Evolutionary conservation across 257 asterid species (phyloP), one percentile per base, ranked within the genome.

Genomic region (Anisodus tanguticus): DNA sequence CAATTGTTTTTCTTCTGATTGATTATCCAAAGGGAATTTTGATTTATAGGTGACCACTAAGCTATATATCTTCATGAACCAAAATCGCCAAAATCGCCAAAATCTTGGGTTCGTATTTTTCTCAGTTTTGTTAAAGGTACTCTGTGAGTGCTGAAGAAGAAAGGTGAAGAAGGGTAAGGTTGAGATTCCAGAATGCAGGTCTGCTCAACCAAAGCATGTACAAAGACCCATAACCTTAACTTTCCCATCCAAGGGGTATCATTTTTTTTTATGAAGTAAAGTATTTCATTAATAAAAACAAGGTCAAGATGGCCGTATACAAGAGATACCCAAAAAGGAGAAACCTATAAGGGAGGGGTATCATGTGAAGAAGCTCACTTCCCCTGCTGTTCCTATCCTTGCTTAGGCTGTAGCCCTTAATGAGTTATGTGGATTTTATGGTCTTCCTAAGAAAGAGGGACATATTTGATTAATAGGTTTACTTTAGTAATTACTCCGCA

Each of bases 41-140:
- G n/a, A 19, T 72, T 72, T 47, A n/a, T 47, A 72, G n/a, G 59
- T 72, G 80, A 72, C 41, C 9, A 49, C 80, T 72, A 10, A 45
- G 41, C 80, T 72, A 72, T 72, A 72, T 67, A 68, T 37, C 45
- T 55, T 19, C 80, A 72, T 72, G 80, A 72, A 72, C 10, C 80
- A 72, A 47, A 5, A 72, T n/a, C 9, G 41, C 41, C 59, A 45
- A 47, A 47, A 47, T 41, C 11, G 41, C 41, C 59, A 45, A 47
- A 47, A 47, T 41, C 11, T 45, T 41, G 58, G 11, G 15, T 19
- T 62, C 37, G 6, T 63, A 22, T 26, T 22, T 63, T 63, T 63
- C 69, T 63, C 22, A 22, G 69, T 63, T 1, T 22, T 63, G 69
- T 63, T 63, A 63, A 63, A 63, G 69, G 39, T 7, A 22, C 69